A percentile compares a stretch with the other conserved stretches of the same genome.
Evolutionary conservation across 768 basidiomycete genomes (phyloP).

Genomic region (Auricularia cornea): DNA sequence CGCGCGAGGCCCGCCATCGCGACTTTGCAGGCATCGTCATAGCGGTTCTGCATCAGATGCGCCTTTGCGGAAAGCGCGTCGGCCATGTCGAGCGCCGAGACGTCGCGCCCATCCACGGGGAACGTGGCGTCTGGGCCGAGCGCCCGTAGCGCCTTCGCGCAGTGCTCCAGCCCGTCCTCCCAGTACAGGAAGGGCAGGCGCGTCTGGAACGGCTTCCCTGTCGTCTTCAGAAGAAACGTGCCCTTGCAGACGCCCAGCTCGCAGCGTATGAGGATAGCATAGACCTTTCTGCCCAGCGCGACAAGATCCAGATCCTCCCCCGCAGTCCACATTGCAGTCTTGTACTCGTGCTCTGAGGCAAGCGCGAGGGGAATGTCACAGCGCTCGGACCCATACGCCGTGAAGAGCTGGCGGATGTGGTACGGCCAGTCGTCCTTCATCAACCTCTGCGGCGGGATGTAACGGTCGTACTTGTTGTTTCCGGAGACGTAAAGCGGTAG

Average conservation of each 20-base stretch:
- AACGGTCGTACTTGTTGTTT: slow-evolving; percentile 34
- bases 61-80: slow-evolving; percentile 62
- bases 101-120: slow-evolving; percentile 28
- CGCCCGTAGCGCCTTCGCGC: slow-evolving; percentile 40
- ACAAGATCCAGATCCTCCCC: slow-evolving; percentile 42
- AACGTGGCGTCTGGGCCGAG: not conserved
- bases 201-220: slow-evolving; percentile 33
- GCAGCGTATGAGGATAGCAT: slow-evolving; percentile 42
- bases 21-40: slow-evolving; percentile 29
- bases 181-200: slow-evolving; percentile 56
- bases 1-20: slow-evolving; percentile 43
- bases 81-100: slow-evolving; percentile 38
- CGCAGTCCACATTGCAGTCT: slow-evolving; percentile 44
- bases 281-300: slow-evolving; percentile 41
- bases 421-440: slow-evolving; percentile 36
- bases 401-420: slow-evolving; percentile 38
- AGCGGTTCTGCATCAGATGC: slow-evolving; percentile 41
- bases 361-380: slow-evolving; percentile 36
- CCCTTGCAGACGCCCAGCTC: slow-evolving; percentile 57
- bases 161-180: slow-evolving; percentile 49
- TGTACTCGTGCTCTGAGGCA: slow-evolving; percentile 33
- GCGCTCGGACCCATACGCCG: slow-evolving; percentile 37
- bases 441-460: slow-evolving; percentile 42
- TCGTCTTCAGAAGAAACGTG: slow-evolving; percentile 33
- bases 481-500: slow-evolving; percentile 32